Evolutionary conservation across 176 grass and related monocot genomes (phyloP).

Genomic region (Oryza officinalis): DNA sequence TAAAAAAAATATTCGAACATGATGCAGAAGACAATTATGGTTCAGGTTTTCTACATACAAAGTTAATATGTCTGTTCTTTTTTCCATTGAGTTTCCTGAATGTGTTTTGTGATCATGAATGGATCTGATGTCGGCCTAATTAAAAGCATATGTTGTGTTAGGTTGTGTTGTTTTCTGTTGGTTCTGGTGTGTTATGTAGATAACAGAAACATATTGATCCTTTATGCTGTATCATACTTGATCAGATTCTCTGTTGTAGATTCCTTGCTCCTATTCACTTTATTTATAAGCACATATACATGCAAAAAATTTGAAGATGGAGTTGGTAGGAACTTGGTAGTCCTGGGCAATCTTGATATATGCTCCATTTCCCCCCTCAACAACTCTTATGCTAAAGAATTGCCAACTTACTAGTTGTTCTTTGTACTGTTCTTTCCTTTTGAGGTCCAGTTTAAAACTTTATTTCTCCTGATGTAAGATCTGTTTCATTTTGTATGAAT

Average conservation of each 20-base stretch:
- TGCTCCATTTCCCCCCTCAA: background rate
- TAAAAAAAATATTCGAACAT: background rate
- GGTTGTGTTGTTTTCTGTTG: background rate
- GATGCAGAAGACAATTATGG: background rate
- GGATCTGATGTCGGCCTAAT: background rate
- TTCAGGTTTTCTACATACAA: background rate
- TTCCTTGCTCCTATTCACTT: slow-evolving; percentile 6
- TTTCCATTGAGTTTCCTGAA: background rate
- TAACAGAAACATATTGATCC: background rate
- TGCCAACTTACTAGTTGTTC: background rate
- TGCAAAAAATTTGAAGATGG: background rate
- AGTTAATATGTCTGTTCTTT: background rate
- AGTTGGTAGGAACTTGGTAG: background rate
- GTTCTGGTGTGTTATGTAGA: background rate
- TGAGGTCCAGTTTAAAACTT: background rate
- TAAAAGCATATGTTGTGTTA: background rate
- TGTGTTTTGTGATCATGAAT: background rate
- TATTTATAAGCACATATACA: background rate
- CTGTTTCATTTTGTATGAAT: background rate
- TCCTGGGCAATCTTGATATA: background rate
- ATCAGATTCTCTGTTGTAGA: background rate
- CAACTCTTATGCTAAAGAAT: background rate
- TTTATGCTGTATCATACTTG: slow-evolving; percentile 6
- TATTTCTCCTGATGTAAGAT: background rate
- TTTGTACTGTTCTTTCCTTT: background rate